Evolutionary conservation across 805 yeast species (phyloP).

Genomic region (Kazachstania martiniae): DNA sequence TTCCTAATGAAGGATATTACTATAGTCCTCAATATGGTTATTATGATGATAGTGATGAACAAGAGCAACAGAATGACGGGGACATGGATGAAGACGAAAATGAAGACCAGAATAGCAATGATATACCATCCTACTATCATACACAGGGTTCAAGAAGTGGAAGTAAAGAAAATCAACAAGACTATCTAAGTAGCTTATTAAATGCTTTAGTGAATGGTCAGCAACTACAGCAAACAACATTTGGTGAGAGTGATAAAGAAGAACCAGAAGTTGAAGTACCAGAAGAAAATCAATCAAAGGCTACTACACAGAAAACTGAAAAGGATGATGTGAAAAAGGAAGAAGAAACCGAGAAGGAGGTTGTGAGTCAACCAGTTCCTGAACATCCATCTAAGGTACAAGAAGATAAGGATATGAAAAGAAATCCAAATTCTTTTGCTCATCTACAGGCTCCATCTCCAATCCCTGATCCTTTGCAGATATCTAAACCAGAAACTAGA

Average conservation of each 20-base stretch:
- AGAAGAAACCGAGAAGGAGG: conserved; percentile 1
- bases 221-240: conserved; percentile 7
- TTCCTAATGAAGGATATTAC: conserved; percentile 16
- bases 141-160: conserved; percentile 4
- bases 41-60: conserved; percentile 27
- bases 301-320: too few relatives aligned
- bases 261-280: conserved; percentile 1
- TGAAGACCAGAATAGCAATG: conserved; percentile 5
- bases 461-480: conserved; percentile 32
- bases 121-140: conserved; percentile 17
- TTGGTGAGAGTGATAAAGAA: neutral
- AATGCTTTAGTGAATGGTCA: conserved; percentile 15
- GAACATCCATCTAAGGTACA: conserved; percentile 1
- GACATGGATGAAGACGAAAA: conserved; percentile 6
- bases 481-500: conserved; percentile 35
- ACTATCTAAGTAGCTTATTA: conserved; percentile 11
- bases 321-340: too few relatives aligned
- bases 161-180: conserved; percentile 4
- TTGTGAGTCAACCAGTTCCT: neutral
- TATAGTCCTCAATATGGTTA: conserved; percentile 22
- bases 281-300: too few relatives aligned
- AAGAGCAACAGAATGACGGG: conserved; percentile 10
- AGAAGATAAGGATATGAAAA: too few relatives aligned
- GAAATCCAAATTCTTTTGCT: conserved; percentile 7
- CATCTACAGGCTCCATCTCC: conserved; percentile 25